Evolutionary conservation across 495 filamentous ascomycete species (phyloP).

Genomic region (Paragyromitra xinjiangensis): DNA sequence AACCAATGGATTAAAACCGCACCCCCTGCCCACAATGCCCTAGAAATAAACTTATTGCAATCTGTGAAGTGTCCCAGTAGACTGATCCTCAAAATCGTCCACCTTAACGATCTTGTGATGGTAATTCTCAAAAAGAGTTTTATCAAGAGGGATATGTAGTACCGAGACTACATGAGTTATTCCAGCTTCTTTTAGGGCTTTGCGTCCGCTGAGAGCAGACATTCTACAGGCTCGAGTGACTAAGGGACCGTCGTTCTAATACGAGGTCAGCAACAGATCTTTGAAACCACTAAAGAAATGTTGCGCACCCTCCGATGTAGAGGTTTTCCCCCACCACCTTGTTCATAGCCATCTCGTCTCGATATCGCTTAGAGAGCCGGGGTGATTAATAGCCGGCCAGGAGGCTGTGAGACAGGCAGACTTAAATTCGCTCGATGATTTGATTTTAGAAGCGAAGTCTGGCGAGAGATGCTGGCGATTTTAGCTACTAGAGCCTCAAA

Average conservation of each 20-base stretch:
- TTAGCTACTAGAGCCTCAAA: slow-evolving; percentile 43
- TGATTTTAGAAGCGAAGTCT: slow-evolving; percentile 37
- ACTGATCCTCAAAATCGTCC: slow-evolving; percentile 84
- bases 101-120: slow-evolving; percentile 80
- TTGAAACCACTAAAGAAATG: slow-evolving; percentile 21
- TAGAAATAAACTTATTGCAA: slow-evolving; percentile 82
- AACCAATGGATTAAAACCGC: slow-evolving; percentile 80
- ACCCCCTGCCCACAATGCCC: slow-evolving; percentile 72
- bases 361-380: slow-evolving; percentile 27
- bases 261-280: slow-evolving; percentile 37
- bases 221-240: slow-evolving; percentile 64
- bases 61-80: slow-evolving; percentile 79
- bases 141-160: slow-evolving; percentile 67
- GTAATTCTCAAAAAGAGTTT: slow-evolving; percentile 66
- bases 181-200: slow-evolving; percentile 71
- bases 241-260: slow-evolving; percentile 35
- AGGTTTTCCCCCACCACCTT: slow-evolving; percentile 56
- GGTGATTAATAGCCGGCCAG: slow-evolving; percentile 15
- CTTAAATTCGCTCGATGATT: slow-evolving; percentile 23
- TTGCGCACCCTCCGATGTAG: slow-evolving; percentile 54
- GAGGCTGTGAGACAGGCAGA: slow-evolving; percentile 14
- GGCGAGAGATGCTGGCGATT: slow-evolving; percentile 33
- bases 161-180: slow-evolving; percentile 95
- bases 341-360: slow-evolving; percentile 48
- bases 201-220: slow-evolving; percentile 74